These are phyloP conservation scores for Geoglossum cookeanum DNA, from an alignment of 2,329 filamentous ascomycete species.

Conservation along the genomic window DNA sequence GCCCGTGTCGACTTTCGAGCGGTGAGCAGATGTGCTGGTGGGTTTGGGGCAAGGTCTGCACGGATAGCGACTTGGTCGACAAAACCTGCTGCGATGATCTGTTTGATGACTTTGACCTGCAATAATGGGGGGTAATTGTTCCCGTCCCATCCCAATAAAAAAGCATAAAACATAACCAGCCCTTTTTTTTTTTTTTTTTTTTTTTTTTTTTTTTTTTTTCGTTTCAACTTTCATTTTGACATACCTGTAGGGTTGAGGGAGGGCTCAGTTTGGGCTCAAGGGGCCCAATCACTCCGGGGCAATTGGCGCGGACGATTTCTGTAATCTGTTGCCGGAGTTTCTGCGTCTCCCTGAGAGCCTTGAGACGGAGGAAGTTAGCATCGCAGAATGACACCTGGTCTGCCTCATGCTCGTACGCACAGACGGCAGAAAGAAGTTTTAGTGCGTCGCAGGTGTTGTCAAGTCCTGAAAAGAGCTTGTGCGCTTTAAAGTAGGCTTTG, in stretches of 20 bases:
- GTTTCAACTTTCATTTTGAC: not conserved
- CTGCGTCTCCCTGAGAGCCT: conserved; percentile 68
- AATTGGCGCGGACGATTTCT: conserved; percentile 57
- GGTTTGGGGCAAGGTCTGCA: conserved; percentile 61
- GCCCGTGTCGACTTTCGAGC: conserved; percentile 58
- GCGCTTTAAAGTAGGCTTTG: conserved; percentile 49
- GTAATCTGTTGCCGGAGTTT: conserved; percentile 72
- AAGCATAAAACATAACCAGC: not conserved
- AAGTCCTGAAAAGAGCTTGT: conserved; percentile 58
- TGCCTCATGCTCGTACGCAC: conserved; percentile 62
- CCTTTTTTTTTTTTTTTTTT: too few relatives aligned
- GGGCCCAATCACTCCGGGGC: conserved; percentile 28
- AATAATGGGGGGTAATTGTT: not conserved
- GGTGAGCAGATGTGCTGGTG: conserved; percentile 24
- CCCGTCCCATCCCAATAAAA: not conserved
- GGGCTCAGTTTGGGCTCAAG: conserved; percentile 18
- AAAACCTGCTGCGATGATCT: conserved; percentile 82
- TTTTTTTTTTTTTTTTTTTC: not conserved
- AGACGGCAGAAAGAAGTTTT: conserved; percentile 75
- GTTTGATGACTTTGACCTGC: conserved; percentile 55
- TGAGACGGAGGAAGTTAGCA: conserved; percentile 67
- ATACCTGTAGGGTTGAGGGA: conserved; percentile 6
- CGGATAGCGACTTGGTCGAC: conserved; percentile 89
- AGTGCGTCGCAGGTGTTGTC: conserved; percentile 76
- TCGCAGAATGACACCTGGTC: conserved; percentile 53